Conservation (phyloP, 2,329 filamentous ascomycete species). For the Didymella arachidicola region DNA sequence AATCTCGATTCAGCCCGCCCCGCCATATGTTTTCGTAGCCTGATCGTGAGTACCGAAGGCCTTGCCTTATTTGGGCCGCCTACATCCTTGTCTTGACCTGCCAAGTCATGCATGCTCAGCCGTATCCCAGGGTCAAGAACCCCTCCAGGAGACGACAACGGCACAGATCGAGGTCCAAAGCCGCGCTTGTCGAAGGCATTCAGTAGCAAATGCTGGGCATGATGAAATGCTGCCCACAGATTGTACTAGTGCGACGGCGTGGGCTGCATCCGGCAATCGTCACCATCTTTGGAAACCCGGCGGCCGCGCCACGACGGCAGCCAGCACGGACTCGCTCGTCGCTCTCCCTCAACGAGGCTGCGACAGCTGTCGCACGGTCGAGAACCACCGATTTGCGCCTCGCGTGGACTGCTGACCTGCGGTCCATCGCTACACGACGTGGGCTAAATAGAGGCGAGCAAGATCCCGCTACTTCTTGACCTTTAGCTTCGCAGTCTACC, state of each 20-base stretch:
- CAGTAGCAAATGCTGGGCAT: slow-evolving; percentile 4
- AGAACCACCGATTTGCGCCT: slow-evolving; percentile 1
- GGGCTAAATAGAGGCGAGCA: slow-evolving; percentile 3
- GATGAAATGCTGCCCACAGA: slow-evolving; percentile 9
- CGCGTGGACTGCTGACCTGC: background rate
- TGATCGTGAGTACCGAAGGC: slow-evolving; percentile 2
- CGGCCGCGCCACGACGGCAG: slow-evolving; percentile 13
- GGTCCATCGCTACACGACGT: slow-evolving; percentile 11
- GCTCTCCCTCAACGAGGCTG: slow-evolving; percentile 4
- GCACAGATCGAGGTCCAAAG: slow-evolving; percentile 3
- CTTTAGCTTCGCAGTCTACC: background rate
- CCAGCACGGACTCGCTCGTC: slow-evolving; percentile 16
- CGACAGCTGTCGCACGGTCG: slow-evolving; percentile 14
- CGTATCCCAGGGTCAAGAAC: slow-evolving; percentile 3
- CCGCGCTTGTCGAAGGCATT: slow-evolving; percentile 2
- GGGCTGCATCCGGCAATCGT: slow-evolving; percentile 9
- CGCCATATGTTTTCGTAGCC: slow-evolving; percentile 10
- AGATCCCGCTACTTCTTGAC: slow-evolving; percentile 5
- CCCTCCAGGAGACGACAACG: slow-evolving; percentile 2
- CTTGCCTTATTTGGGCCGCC: background rate
- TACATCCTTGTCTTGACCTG: slow-evolving; percentile 12
- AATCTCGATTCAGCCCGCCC: slow-evolving; percentile 15
- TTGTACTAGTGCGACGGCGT: slow-evolving; percentile 1
- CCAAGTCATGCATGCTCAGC: slow-evolving; percentile 15
- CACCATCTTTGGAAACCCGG: slow-evolving; percentile 1